These are phyloP conservation scores for Ammopiptanthus mongolicus DNA, from an alignment of 306 rosid genomes.

Conservation along the genomic window DNA sequence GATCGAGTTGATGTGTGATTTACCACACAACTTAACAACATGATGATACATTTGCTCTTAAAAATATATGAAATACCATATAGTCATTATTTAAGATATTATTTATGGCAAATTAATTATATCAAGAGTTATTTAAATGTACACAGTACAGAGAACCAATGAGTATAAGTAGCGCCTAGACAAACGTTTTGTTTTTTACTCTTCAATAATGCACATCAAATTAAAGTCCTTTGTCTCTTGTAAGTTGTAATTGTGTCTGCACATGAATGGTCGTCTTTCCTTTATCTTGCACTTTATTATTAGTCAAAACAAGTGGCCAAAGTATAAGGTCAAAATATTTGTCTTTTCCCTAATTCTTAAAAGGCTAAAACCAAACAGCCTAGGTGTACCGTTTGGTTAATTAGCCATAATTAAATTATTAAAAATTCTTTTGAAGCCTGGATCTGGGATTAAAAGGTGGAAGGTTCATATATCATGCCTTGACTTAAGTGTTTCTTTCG, in stretches of 20 bases:
- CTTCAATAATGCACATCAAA: slow-evolving; percentile 25
- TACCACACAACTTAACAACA: no score
- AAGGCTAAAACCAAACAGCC: background rate
- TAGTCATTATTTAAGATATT: background rate
- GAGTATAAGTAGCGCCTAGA: background rate
- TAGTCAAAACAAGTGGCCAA: slow-evolving; percentile 36
- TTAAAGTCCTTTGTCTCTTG: slow-evolving; percentile 15
- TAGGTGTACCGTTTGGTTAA: background rate
- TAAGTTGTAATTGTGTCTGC: background rate
- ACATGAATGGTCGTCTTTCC: slow-evolving; percentile 1
- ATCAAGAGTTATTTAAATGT: background rate
- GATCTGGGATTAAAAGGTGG: slow-evolving; percentile 14
- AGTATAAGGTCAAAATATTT: slow-evolving; percentile 12
- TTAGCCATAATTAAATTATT: background rate
- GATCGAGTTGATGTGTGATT: no score
- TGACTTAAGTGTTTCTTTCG: slow-evolving; percentile 39
- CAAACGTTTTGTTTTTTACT: slow-evolving; percentile 4
- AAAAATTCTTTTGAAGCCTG: background rate
- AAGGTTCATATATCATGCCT: slow-evolving; percentile 26
- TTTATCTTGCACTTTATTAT: background rate
- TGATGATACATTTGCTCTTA: no score
- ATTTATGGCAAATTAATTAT: background rate
- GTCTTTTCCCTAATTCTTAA: slow-evolving; percentile 6
- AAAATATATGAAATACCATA: background rate
- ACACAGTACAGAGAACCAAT: background rate